phyloP scores from a whole-genome alignment of 768 basidiomycete genomes.

The Favolaschia claudopus region DNA sequence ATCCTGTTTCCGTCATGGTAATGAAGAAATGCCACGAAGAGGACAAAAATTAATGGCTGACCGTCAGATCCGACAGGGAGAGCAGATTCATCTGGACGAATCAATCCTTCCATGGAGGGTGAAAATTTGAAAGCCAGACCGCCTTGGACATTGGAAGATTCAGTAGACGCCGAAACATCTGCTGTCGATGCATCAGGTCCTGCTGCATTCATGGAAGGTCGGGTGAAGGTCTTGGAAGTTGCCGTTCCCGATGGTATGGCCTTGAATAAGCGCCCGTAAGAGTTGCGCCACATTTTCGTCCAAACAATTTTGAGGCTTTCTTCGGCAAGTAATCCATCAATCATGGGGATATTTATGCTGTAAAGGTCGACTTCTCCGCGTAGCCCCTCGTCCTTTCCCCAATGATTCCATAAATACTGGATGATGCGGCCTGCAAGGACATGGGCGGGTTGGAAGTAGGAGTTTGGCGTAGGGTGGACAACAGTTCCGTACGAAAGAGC shows the following conservation, averaged over 20 bases:
- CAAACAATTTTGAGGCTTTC: conserved; percentile 74
- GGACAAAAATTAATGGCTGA: too few relatives aligned
- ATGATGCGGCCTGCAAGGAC: conserved; percentile 71
- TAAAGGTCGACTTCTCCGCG: conserved; percentile 82
- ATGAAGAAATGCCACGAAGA: too few relatives aligned
- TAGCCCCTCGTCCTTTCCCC: conserved; percentile 75
- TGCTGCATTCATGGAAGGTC: conserved; percentile 41
- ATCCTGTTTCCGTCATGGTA: too few relatives aligned
- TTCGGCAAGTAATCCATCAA: conserved; percentile 66
- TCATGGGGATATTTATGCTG: conserved; percentile 87
- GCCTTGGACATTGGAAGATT: conserved; percentile 22
- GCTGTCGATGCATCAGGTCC: conserved; percentile 51
- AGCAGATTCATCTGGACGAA: conserved; percentile 61
- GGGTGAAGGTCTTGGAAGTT: conserved; percentile 21
- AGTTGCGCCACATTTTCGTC: conserved; percentile 87
- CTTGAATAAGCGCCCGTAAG: conserved; percentile 84
- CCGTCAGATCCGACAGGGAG: conserved; percentile 85
- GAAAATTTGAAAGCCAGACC: conserved; percentile 76
- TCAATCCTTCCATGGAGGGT: conserved; percentile 70
- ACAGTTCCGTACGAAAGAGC: conserved; percentile 91
- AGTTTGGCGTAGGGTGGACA: conserved; percentile 66
- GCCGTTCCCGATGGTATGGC: conserved; percentile 36
- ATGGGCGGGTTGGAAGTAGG: conserved; percentile 76
- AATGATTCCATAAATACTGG: conserved; percentile 79
- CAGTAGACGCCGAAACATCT: conserved; percentile 18